Evolutionary conservation across 495 filamentous ascomycete species (phyloP), one percentile per base, ranked within the genome.

Genomic region (Tuber borchii): DNA sequence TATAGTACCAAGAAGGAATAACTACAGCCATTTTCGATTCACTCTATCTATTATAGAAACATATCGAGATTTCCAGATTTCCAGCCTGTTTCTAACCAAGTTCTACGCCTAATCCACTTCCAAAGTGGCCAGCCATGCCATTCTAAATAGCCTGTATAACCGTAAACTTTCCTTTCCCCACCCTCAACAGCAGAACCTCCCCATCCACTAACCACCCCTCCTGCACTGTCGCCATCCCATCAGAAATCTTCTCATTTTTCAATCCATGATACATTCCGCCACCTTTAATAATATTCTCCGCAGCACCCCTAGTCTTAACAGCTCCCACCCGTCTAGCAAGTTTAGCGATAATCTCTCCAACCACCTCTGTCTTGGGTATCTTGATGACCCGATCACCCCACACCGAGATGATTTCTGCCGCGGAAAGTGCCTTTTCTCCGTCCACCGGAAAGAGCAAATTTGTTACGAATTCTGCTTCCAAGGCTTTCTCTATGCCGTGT

Each of bases 401-500:
- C 2, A 31, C 72, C 34, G 74, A 72, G 17, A 83, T 17, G 3
- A 83, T 81, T 69, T 81, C 71, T 6, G 46, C 31, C 42, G 71
- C 81, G 5, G 78, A 76, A 14, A 72, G 71, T 42, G 31, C 20
- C 9, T 10, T 37, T 40, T 73, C 76, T 1, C 34, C 70, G n/a
- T 45, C 69, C 19, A 70, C 42, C 6, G 72, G 78, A 20, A 83
- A 83, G 19, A 83, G 68, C 1, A 83, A 42, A 14, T 72, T 70
- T n/a, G 79, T 81, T 80, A 90, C 87, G 1, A 84, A 26, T 73
- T 87, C 86, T 1, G 90, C 88, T 0, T 85, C 82, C 48, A 87
- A 78, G 0, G 93, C 92, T 48, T 87, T 87, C 5, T 84, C 70
- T 26, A 83, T 82, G 3, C 95, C 93, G 78, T 98, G 94, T 1